These are phyloP conservation scores for Fusarium pseudoanthophilum DNA, from an alignment of 2,329 filamentous ascomycete genomes.

Conservation along the genomic window DNA sequence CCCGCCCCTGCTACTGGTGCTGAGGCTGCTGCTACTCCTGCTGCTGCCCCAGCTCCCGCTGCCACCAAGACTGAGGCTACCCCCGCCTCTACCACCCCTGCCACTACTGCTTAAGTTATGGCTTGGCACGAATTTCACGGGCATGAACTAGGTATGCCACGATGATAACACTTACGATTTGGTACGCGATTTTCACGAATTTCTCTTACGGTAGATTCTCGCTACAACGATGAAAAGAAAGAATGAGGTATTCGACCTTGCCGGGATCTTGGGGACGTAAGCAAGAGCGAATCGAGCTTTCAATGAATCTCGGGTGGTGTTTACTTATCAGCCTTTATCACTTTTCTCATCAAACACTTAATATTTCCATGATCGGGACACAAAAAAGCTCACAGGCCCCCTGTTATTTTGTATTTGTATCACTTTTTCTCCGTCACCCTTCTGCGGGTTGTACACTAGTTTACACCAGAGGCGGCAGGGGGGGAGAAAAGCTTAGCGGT, in stretches of 20 bases:
- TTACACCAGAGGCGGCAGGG: slow-evolving; percentile 47
- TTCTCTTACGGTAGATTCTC: slow-evolving; percentile 53
- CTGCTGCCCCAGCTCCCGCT: slow-evolving; percentile 37
- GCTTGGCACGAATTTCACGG: slow-evolving; percentile 43
- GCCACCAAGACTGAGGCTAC: slow-evolving; percentile 41
- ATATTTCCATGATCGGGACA: slow-evolving; percentile 46
- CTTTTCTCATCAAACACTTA: slow-evolving; percentile 46
- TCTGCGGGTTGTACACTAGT: slow-evolving; percentile 53
- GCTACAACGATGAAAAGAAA: slow-evolving; percentile 47
- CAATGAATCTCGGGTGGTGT: slow-evolving; percentile 43
- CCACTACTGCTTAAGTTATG: slow-evolving; percentile 49
- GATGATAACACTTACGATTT: slow-evolving; percentile 53
- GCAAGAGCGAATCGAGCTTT: slow-evolving; percentile 44
- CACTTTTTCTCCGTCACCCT: slow-evolving; percentile 47
- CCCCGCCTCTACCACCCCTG: slow-evolving; percentile 38
- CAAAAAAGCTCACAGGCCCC: slow-evolving; percentile 43
- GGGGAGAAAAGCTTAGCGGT: slow-evolving; percentile 50
- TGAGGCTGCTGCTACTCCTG: slow-evolving; percentile 41
- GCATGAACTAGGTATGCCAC: slow-evolving; percentile 39
- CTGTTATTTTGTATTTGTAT: slow-evolving; percentile 51
- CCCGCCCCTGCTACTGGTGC: slow-evolving; percentile 39
- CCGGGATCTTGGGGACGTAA: slow-evolving; percentile 42
- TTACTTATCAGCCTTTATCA: slow-evolving; percentile 44
- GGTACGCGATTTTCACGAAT: slow-evolving; percentile 53
- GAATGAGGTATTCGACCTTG: slow-evolving; percentile 42